These are phyloP conservation scores for Plasmopara halstedii DNA, from an alignment of 352 stramenopile genomes.

Conservation along the genomic window DNA sequence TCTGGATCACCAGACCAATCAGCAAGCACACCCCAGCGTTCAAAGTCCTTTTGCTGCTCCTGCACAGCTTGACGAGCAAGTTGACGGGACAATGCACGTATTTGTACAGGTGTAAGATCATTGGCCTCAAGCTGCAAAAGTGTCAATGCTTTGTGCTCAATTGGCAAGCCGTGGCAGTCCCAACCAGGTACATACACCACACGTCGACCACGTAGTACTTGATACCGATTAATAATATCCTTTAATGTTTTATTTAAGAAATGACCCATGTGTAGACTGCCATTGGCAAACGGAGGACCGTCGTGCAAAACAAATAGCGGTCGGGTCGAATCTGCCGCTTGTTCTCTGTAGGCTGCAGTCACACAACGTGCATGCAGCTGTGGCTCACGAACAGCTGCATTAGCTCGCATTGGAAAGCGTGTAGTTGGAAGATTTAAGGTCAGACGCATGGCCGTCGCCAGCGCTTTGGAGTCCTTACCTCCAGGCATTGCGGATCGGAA, in stretches of 20 bases:
- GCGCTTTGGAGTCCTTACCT: constrained; percentile 42
- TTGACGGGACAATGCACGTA: constrained; percentile 86
- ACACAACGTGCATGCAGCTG: constrained; percentile 64
- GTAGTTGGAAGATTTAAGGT: constrained; percentile 96
- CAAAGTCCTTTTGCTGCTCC: constrained; percentile 89
- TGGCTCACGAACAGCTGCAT: constrained; percentile 77
- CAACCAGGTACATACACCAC: constrained; percentile 96
- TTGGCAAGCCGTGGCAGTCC: constrained; percentile 99
- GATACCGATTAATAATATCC: constrained; percentile 97
- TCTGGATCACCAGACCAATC: constrained; percentile 68
- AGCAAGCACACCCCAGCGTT: constrained; percentile 91
- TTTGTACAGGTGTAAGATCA: constrained; percentile 78
- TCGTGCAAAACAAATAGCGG: constrained; percentile 94
- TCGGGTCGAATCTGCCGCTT: constrained; percentile 21
- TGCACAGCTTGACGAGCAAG: constrained; percentile 91
- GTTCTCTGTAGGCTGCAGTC: constrained; percentile 44
- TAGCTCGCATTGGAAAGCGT: constrained; percentile 95
- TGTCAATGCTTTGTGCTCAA: constrained; percentile 97
- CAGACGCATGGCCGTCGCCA: constrained; percentile 69
- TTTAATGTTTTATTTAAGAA: constrained; percentile 93
- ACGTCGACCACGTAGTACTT: constrained; percentile 91
- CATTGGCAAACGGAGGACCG: constrained; percentile 98
- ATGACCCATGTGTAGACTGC: constrained; percentile 96
- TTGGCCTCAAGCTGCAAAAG: constrained; percentile 64
- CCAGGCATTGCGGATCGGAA: constrained; percentile 7